phyloP scores from a whole-genome alignment of 2,329 filamentous ascomycete species.

The Xylariaceae sp. region DNA sequence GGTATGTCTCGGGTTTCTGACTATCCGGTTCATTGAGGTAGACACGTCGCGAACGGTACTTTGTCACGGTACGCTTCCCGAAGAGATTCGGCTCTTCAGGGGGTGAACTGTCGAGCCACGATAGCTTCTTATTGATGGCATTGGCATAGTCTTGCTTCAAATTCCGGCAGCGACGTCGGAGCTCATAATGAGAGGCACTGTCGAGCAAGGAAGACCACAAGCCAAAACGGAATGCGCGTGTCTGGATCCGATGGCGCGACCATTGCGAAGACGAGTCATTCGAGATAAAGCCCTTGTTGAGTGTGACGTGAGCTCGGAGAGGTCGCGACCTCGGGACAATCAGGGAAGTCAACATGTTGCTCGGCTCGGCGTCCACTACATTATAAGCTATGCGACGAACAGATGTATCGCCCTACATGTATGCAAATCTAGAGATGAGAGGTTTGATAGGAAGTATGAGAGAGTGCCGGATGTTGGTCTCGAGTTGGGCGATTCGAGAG shows the following conservation, averaged over 20 bases:
- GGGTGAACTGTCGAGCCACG: conserved; percentile 41
- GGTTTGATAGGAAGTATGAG: not conserved
- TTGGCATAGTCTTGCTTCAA: conserved; percentile 44
- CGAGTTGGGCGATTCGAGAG: not conserved
- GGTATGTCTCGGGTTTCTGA: conserved; percentile 34
- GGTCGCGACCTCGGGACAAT: conserved; percentile 28
- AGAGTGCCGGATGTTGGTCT: not conserved
- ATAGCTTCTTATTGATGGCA: conserved; percentile 39
- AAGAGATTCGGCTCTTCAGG: conserved; percentile 34
- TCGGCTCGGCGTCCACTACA: conserved; percentile 8
- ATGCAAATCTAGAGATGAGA: not conserved
- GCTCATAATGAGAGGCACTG: conserved; percentile 38
- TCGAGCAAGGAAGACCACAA: conserved; percentile 43
- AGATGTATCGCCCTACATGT: not conserved
- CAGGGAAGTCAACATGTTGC: conserved; percentile 34
- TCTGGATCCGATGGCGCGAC: conserved; percentile 34
- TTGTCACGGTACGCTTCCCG: conserved; percentile 39
- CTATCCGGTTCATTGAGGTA: conserved; percentile 34
- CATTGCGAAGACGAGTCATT: conserved; percentile 19
- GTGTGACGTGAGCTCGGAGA: conserved; percentile 21
- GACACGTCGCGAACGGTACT: conserved; percentile 32
- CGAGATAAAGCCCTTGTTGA: conserved; percentile 17
- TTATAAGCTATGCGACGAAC: conserved; percentile 13
- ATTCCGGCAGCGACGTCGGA: conserved; percentile 40
- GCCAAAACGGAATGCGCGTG: conserved; percentile 45